Base-by-base conservation (phyloP, 805 yeast genomes). In the Candida mattraensis region DNA sequence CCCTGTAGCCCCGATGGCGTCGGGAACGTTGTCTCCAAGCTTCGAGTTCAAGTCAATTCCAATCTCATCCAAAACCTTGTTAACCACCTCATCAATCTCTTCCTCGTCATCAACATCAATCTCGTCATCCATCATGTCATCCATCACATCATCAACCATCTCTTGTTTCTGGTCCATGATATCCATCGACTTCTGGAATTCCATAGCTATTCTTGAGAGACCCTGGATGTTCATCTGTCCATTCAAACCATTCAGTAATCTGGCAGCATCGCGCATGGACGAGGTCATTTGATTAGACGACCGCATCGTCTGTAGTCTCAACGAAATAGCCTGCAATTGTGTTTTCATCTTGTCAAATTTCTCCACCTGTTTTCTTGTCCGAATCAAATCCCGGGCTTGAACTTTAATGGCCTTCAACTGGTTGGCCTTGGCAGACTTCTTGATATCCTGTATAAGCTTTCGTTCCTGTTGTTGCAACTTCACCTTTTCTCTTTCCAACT, bases 131-230 rank as follows among this genome's bases (percentile, higher is more conserved):
- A 93, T 87, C 13, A 93, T 85, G 59, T 91, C 96, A 57, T 93
- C 99, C 51, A 93, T 83, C 13, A 96, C 94, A 58, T 93, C 99
- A 58, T 93, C 99, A 84, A 93, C 93, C 78, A 94, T 87, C 60
- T 94, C 99, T 61, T 94, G 98, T 54, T 95, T 82, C 65, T 93
- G 99, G 61, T 91, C 97, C 98, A 93, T 93, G 51, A 94, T 67
- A 57, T 94, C 99, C 61, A 85, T 87, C 55, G 91, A 95, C 53
- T 78, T 80, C 54, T 93, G 95, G 61, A 93, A 93, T 53, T 93
- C 98, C 84, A 87, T 89, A 3, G 97, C 87, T 14, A 93, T 93
- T 43, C 83, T 75, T 39, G 87, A 83, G 42, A 93, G 66, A 49
- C 86, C 94, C 1, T 96, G 96, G 44, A 93, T 64, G 55, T 94